These are phyloP conservation scores for Thalia dealbata DNA, from an alignment of 176 grass and related monocot genomes.

Conservation along the genomic window DNA sequence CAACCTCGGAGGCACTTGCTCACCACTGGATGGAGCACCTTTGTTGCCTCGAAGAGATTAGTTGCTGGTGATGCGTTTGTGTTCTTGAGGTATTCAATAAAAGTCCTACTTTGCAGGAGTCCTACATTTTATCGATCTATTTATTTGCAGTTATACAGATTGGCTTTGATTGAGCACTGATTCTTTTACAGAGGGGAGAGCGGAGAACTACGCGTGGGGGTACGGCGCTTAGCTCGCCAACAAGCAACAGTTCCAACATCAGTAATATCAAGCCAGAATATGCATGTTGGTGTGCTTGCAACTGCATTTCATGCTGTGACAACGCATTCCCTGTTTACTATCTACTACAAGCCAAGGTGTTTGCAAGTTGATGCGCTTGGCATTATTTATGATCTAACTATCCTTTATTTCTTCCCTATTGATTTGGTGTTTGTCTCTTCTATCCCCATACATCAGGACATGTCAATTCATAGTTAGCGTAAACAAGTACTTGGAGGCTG, in stretches of 20 bases:
- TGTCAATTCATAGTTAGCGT: slow-evolving; percentile 53
- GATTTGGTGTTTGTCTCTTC: neutral
- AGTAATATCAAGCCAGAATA: slow-evolving; percentile 91
- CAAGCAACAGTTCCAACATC: slow-evolving; percentile 73
- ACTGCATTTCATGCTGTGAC: slow-evolving; percentile 78
- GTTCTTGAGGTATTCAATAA: slow-evolving; percentile 49
- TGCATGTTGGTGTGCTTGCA: slow-evolving; percentile 91
- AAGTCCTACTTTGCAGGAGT: neutral
- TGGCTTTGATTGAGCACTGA: too few species aligned
- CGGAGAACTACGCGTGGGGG: slow-evolving; percentile 68
- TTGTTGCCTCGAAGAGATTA: slow-evolving; percentile 83
- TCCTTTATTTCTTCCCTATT: neutral
- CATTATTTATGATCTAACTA: neutral
- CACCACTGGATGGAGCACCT: slow-evolving; percentile 88
- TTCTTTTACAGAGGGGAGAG: slow-evolving; percentile 44
- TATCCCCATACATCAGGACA: slow-evolving; percentile 40
- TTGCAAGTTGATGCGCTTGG: neutral
- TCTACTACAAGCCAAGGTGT: slow-evolving; percentile 99
- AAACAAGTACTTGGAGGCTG: slow-evolving; percentile 40
- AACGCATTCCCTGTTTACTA: slow-evolving; percentile 60
- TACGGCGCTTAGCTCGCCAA: slow-evolving; percentile 56
- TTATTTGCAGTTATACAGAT: neutral
- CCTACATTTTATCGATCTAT: neutral
- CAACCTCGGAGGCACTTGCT: slow-evolving; percentile 86
- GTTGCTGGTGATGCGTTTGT: slow-evolving; percentile 90